phyloP scores from a whole-genome alignment of 2,329 filamentous ascomycete genomes.

The Penicillium sp. region DNA sequence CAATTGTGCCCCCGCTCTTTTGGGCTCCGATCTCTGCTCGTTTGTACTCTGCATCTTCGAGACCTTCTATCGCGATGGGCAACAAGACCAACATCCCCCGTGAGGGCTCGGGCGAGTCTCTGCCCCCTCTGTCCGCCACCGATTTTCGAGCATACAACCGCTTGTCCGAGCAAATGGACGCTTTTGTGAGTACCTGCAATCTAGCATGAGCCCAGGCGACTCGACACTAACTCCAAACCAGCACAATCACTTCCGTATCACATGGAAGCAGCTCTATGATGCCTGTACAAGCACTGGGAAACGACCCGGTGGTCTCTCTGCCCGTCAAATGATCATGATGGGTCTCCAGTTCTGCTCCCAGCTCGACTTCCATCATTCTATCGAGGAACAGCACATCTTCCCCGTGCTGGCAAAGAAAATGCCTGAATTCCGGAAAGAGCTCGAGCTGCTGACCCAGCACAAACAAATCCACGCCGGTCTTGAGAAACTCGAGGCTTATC shows the following conservation, averaged over 20 bases:
- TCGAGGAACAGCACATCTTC: slow-evolving; percentile 79
- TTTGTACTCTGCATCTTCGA: slow-evolving; percentile 1
- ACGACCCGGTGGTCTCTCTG: slow-evolving; percentile 60
- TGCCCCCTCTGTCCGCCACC: slow-evolving; percentile 60
- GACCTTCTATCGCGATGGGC: slow-evolving; percentile 4
- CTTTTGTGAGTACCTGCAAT: slow-evolving; percentile 52
- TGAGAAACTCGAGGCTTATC: slow-evolving; percentile 62
- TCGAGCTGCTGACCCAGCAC: slow-evolving; percentile 69
- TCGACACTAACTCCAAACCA: slow-evolving; percentile 33
- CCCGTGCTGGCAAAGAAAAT: slow-evolving; percentile 71
- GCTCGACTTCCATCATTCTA: slow-evolving; percentile 72
- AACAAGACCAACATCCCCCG: slow-evolving; percentile 1
- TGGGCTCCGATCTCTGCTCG: slow-evolving; percentile 6
- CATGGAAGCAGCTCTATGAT: slow-evolving; percentile 67
- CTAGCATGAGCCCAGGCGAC: not conserved
- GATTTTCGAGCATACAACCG: slow-evolving; percentile 69
- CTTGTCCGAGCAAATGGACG: slow-evolving; percentile 70
- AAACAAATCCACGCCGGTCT: slow-evolving; percentile 72
- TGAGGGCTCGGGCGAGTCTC: slow-evolving; percentile 19
- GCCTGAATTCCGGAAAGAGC: slow-evolving; percentile 67
- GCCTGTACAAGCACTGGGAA: slow-evolving; percentile 55
- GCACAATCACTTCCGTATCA: slow-evolving; percentile 71
- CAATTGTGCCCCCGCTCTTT: slow-evolving; percentile 4
- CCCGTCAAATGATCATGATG: slow-evolving; percentile 62
- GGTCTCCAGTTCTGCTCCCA: slow-evolving; percentile 67